These are phyloP conservation scores for Eimeria sp. DNA, from an alignment of 169 alveolate species.

Conservation along the genomic window DNA sequence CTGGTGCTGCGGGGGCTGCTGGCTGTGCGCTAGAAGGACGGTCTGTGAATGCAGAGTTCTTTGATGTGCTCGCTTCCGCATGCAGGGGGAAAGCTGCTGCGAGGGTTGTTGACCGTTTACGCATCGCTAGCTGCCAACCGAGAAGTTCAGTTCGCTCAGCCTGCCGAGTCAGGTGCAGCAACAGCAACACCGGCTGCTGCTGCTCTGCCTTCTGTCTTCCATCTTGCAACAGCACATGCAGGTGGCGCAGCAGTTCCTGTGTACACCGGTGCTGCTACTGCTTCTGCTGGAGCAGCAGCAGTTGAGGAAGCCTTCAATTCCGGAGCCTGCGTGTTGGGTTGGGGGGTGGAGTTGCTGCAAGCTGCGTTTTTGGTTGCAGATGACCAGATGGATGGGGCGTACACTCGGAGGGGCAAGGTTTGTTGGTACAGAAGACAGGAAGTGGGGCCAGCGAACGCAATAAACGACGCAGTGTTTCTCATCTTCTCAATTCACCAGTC, in stretches of 20 bases:
- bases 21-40: not conserved
- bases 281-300: conserved; percentile 27
- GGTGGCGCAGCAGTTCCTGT: not conserved
- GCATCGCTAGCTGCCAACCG: conserved; percentile 71
- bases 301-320: conserved; percentile 28
- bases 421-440: conserved; percentile 82
- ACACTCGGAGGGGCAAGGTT: conserved; percentile 83
- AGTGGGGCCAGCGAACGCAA: conserved; percentile 81
- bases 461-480: conserved; percentile 81
- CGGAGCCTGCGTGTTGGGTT: conserved; percentile 67
- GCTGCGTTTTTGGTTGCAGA: conserved; percentile 84
- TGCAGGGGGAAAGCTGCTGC: conserved; percentile 85
- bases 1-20: not conserved
- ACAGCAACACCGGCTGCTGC: not conserved
- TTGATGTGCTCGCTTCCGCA: not conserved
- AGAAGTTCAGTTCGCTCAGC: not conserved
- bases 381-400: conserved; percentile 85
- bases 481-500: conserved; percentile 76
- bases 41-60: not conserved
- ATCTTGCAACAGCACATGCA: not conserved
- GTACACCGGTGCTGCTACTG: not conserved
- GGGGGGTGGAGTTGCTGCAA: conserved; percentile 86
- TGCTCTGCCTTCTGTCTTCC: conserved; percentile 2
- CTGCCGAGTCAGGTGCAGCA: not conserved
- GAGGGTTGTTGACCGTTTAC: conserved; percentile 83